Conservation (phyloP, 305 asterid genomes). For the Fraxinus angustifolia region DNA sequence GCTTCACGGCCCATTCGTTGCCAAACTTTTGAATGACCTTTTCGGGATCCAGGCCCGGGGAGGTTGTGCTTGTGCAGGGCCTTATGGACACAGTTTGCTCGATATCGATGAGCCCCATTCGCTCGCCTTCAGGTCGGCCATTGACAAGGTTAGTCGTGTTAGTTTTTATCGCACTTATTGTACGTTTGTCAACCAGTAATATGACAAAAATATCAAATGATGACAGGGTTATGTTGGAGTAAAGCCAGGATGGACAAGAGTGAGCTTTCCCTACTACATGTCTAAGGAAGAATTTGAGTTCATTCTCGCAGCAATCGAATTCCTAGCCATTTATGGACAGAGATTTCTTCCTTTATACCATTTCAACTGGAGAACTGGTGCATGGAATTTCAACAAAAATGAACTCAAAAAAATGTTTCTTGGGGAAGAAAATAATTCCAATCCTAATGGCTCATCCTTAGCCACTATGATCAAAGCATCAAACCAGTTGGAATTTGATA, state of each 20-base stretch:
- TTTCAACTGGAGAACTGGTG: constrained; percentile 57
- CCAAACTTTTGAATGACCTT: constrained; percentile 58
- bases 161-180: not conserved
- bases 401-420: constrained; percentile 10
- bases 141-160: constrained; percentile 36
- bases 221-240: constrained; percentile 53
- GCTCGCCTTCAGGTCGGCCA: constrained; percentile 33
- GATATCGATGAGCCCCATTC: constrained; percentile 33
- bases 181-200: not conserved
- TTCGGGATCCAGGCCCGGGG: constrained; percentile 79
- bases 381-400: constrained; percentile 53
- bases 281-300: constrained; percentile 54
- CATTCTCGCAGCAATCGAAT: constrained; percentile 53
- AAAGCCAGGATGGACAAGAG: constrained; percentile 78
- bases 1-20: constrained; percentile 55
- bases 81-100: constrained; percentile 62
- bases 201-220: not conserved
- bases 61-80: constrained; percentile 75
- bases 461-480: constrained; percentile 21
- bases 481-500: not conserved
- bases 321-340: constrained; percentile 55
- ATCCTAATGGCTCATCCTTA: constrained; percentile 10
- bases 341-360: constrained; percentile 53
- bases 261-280: constrained; percentile 77
- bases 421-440: not conserved